A percentile compares a stretch with the other conserved stretches of the same genome.
These are phyloP conservation scores for Moesziomyces parantarcticus DNA, from an alignment of 1,284 basidiomycete genomes.

Conservation along the genomic window DNA sequence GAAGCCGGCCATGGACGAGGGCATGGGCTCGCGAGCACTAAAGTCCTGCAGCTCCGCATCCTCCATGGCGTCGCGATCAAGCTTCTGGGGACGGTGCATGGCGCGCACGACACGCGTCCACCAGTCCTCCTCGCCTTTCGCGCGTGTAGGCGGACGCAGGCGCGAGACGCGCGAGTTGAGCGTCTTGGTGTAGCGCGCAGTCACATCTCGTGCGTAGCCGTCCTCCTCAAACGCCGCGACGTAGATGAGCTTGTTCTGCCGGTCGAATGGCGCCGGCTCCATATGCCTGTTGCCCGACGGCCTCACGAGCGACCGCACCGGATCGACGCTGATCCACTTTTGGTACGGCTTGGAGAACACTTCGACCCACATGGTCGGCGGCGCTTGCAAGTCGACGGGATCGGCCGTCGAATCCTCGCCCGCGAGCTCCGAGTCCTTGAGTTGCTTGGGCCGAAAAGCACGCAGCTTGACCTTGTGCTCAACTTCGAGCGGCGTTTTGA, in stretches of 20 bases:
- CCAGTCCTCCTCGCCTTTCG: conserved; percentile 79
- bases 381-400: conserved; percentile 68
- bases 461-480: conserved; percentile 53
- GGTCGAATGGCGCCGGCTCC: conserved; percentile 76
- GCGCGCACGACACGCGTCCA: conserved; percentile 72
- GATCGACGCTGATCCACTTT: conserved; percentile 93
- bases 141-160: conserved; percentile 77
- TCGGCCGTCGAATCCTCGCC: conserved; percentile 61
- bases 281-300: conserved; percentile 71
- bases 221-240: conserved; percentile 93
- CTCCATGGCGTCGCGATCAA: conserved; percentile 87
- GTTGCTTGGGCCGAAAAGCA: conserved; percentile 37
- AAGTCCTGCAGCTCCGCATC: conserved; percentile 87
- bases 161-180: conserved; percentile 86
- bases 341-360: conserved; percentile 92
- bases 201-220: conserved; percentile 72
- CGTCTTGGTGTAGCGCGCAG: conserved; percentile 76
- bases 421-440: conserved; percentile 49
- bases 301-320: conserved; percentile 73
- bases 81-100: conserved; percentile 69
- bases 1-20: conserved; percentile 87
- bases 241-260: conserved; percentile 89
- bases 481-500: conserved; percentile 48
- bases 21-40: conserved; percentile 91
- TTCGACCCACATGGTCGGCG: conserved; percentile 97